A percentile compares a stretch with the other conserved stretches of the same genome.
Conservation (phyloP, 2,329 filamentous ascomycete genomes). For the Diaporthe vaccinii region DNA sequence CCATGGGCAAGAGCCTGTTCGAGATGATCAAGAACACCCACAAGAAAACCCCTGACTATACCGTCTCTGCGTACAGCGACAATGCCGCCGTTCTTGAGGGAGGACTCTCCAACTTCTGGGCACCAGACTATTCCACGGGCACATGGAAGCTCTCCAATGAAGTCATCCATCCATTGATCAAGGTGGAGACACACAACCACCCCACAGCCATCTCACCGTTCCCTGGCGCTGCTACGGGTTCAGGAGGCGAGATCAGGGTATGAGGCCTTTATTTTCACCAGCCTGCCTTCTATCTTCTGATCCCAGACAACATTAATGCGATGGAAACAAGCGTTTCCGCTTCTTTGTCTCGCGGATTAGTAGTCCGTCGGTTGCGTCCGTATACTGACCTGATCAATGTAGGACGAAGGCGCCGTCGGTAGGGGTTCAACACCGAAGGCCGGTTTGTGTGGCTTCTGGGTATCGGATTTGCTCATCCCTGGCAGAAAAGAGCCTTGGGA, state of each 20-base stretch:
- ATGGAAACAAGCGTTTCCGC: constrained; percentile 37
- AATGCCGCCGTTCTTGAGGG: constrained; percentile 94
- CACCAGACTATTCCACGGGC: constrained; percentile 86
- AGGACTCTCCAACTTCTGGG: constrained; percentile 82
- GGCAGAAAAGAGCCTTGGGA: constrained; percentile 90
- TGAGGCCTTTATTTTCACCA: background rate
- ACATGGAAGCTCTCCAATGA: constrained; percentile 92
- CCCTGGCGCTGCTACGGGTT: constrained; percentile 92
- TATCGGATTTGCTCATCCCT: constrained; percentile 93
- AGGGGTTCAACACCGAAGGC: constrained; percentile 94
- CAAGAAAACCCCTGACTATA: constrained; percentile 82
- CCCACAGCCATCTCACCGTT: constrained; percentile 96
- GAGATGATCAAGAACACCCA: constrained; percentile 98
- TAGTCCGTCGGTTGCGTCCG: background rate
- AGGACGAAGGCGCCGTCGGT: constrained; percentile 92
- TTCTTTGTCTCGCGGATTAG: background rate
- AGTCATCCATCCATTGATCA: constrained; percentile 86
- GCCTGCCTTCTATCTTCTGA: too few relatives aligned
- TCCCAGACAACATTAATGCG: background rate
- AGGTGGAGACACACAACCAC: constrained; percentile 98
- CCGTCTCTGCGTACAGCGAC: constrained; percentile 97
- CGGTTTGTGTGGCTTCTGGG: constrained; percentile 92
- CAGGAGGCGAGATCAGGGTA: constrained; percentile 89
- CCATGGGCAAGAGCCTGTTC: constrained; percentile 86
- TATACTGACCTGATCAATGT: constrained; percentile 26